Conservation (phyloP, 1,284 basidiomycete genomes). For the Bondarzewia mesenterica region DNA sequence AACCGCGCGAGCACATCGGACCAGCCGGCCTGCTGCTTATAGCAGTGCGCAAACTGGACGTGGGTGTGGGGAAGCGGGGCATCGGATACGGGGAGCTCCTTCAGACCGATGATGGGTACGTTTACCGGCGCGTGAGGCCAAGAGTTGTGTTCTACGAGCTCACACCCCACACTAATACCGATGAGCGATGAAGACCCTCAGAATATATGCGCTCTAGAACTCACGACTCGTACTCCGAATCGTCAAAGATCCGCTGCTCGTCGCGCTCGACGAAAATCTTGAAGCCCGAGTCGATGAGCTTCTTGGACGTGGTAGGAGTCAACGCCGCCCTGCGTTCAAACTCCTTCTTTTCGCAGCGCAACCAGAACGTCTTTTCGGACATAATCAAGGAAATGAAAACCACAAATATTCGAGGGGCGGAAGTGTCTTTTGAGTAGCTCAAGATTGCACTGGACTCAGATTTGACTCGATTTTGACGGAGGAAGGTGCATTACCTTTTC, state of each 20-base stretch:
- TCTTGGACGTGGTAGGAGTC: slow-evolving; percentile 88
- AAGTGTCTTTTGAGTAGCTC: too few species aligned
- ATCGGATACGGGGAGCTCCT: slow-evolving; percentile 83
- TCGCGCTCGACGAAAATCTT: slow-evolving; percentile 91
- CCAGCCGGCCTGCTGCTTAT: slow-evolving; percentile 97
- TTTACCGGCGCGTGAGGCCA: slow-evolving; percentile 79
- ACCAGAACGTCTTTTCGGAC: slow-evolving; percentile 56
- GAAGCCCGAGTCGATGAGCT: slow-evolving; percentile 88
- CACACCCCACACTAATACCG: slow-evolving; percentile 73
- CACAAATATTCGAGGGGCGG: too few species aligned
- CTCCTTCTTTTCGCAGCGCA: slow-evolving; percentile 92
- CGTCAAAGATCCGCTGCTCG: slow-evolving; percentile 92
- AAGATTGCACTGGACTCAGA: too few species aligned
- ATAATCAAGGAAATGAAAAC: too few species aligned
- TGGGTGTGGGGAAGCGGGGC: slow-evolving; percentile 88
- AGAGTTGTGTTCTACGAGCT: slow-evolving; percentile 81
- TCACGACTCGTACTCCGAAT: slow-evolving; percentile 89
- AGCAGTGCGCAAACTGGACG: slow-evolving; percentile 99
- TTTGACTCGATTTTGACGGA: neutral
- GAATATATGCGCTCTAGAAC: slow-evolving; percentile 23
- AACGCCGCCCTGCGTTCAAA: slow-evolving; percentile 93
- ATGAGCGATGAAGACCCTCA: slow-evolving; percentile 4
- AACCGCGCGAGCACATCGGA: slow-evolving; percentile 83
- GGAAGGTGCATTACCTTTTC: neutral
- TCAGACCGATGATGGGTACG: slow-evolving; percentile 90